Conservation (phyloP, 441 rosid species). For the Bruguiera hainesii region DNA sequence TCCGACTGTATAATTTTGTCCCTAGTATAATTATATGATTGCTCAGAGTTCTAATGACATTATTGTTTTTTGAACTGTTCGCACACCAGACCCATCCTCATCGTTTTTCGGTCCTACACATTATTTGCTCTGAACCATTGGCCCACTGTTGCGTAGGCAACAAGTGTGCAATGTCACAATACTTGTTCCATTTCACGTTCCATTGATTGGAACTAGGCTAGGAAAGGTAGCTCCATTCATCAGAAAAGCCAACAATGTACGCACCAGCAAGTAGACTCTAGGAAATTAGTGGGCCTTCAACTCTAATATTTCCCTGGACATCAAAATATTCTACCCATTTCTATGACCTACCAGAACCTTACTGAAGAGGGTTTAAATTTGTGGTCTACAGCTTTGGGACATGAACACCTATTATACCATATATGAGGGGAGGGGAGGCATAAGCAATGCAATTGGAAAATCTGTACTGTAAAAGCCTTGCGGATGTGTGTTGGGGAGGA, state of each 20-base stretch:
- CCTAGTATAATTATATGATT: no score
- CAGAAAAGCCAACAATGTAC: constrained; percentile 3
- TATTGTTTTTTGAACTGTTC: no score
- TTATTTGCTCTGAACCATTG: background rate
- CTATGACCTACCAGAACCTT: no score
- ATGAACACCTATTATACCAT: no score
- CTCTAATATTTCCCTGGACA: no score
- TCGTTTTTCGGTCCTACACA: no score
- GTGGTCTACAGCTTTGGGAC: background rate
- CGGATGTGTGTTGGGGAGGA: constrained; percentile 17
- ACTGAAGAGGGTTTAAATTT: no score
- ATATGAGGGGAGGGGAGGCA: constrained; percentile 12
- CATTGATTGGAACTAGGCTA: background rate
- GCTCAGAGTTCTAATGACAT: no score
- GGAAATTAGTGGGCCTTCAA: background rate
- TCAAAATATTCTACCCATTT: no score
- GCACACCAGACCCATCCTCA: no score
- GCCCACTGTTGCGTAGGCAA: background rate
- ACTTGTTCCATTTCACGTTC: background rate
- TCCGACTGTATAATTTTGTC: no score
- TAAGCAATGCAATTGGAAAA: constrained; percentile 18
- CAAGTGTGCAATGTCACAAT: background rate
- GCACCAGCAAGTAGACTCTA: constrained; percentile 1
- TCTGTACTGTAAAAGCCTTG: constrained; percentile 36
- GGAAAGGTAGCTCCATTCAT: constrained; percentile 1